These are phyloP conservation scores for Murraya koenigii DNA, from an alignment of 345 rosid genomes.

Conservation along the genomic window DNA sequence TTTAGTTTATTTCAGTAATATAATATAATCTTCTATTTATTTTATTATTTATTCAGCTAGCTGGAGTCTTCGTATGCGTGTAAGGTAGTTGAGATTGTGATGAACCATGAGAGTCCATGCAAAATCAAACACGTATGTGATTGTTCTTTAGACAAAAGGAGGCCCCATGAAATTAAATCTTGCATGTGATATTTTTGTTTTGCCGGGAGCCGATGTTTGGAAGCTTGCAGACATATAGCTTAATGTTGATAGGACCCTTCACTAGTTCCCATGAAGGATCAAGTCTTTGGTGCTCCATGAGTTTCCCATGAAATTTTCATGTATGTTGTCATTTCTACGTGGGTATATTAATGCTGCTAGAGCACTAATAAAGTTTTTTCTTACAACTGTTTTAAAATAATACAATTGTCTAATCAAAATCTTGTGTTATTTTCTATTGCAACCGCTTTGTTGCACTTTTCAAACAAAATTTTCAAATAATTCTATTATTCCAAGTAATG, in stretches of 20 bases:
- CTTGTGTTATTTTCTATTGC: no score
- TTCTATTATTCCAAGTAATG: no score
- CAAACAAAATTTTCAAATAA: no score
- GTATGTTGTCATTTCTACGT: no score
- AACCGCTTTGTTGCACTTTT: no score
- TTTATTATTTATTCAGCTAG: not conserved
- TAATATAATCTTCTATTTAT: no score
- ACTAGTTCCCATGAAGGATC: not conserved
- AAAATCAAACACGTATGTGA: slow-evolving; percentile 10
- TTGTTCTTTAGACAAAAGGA: not conserved
- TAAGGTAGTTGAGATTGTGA: not conserved
- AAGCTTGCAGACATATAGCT: not conserved
- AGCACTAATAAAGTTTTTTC: no score
- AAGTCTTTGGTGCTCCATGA: no score
- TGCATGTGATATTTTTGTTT: not conserved
- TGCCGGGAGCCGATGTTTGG: slow-evolving; percentile 11
- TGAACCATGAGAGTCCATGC: not conserved
- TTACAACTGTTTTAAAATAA: no score
- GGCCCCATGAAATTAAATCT: slow-evolving; percentile 4
- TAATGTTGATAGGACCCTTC: not conserved
- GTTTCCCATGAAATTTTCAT: no score
- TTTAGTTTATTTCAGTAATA: not conserved
- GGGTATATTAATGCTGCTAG: no score
- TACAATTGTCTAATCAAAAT: no score
- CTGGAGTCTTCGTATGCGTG: not conserved